Evolutionary conservation across 345 rosid species (phyloP), one percentile per base, ranked within the genome.

Genomic region (Moricandia arvensis): DNA sequence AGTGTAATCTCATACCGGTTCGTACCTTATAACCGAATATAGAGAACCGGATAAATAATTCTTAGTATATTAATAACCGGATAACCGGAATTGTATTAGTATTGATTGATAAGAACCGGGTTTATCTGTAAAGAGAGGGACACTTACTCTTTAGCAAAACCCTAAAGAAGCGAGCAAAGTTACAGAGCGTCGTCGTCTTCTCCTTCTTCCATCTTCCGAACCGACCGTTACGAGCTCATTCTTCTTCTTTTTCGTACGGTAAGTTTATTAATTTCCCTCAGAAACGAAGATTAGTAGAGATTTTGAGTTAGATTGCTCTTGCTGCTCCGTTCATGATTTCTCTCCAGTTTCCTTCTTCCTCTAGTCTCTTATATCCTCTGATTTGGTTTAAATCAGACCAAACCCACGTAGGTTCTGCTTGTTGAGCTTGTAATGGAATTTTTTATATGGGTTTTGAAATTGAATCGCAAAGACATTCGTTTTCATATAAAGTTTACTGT

Each of bases 91-190:
- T 9, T 17, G 1, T 30, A 33, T 5, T 35, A 59, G 4, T 16
- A 17, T 8, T 26, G 67, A 18, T 63, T 35, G 27, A 45, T 13
- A n/a, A 21, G 53, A 75, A 66, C 78, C 78, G 73, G 60, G 8
- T 18, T 57, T 18, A 13, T 30, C 10, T 57, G 21, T 30, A 66
- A 49, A 27, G 6, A 7, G 30, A 8, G 37, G 26, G 17, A 15
- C 38, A 66, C 4, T 65, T 7, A 12, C 49, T 43, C 49, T 43
- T 12, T 12, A 7, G 43, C 45, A 15, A 43, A 73, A 27, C 54
- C 79, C 73, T 75, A 75, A 49, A 68, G 29, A 29, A 35, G 12
- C 38, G 63, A 63, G 57, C 63, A 13, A 55, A 55, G 60, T 2
- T 9, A 41, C 6, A 8, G 26, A 8, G 10, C 49, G 59, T 30